These are phyloP conservation scores for Boechera stricta DNA, from an alignment of 345 rosid genomes.

Conservation along the genomic window DNA sequence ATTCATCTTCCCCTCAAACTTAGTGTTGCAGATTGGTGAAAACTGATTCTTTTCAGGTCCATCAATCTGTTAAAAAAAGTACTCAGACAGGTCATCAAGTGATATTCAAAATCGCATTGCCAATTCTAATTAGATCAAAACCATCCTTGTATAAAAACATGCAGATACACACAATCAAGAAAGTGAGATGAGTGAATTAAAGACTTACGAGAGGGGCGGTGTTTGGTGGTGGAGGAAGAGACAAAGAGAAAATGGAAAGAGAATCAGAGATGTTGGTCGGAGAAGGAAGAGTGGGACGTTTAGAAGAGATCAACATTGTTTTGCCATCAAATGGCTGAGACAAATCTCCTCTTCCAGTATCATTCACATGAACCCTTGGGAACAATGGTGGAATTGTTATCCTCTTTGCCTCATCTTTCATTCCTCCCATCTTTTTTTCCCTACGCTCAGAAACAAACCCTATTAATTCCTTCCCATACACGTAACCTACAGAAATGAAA, in stretches of 20 bases:
- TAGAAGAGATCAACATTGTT: conserved; percentile 25
- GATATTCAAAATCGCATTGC: not conserved
- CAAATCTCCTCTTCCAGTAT: conserved; percentile 36
- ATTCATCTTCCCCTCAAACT: conserved; percentile 53
- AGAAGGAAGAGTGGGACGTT: conserved; percentile 36
- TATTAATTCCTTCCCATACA: conserved; percentile 15
- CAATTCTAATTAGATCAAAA: conserved; percentile 8
- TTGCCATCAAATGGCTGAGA: conserved; percentile 39
- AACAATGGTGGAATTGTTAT: conserved; percentile 46
- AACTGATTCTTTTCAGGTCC: conserved; percentile 51
- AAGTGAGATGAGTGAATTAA: not conserved
- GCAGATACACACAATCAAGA: conserved; percentile 20
- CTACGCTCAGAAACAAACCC: conserved; percentile 19
- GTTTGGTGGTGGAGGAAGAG: conserved; percentile 37
- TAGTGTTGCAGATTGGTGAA: conserved; percentile 45
- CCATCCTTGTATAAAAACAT: not conserved
- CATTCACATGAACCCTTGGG: conserved; percentile 45
- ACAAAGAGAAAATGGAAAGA: conserved; percentile 37
- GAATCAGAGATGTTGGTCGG: conserved; percentile 32
- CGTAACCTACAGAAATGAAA: conserved; percentile 24
- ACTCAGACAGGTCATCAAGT: not conserved
- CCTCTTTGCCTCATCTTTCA: conserved; percentile 49
- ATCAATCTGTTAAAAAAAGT: conserved; percentile 47
- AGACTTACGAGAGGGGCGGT: conserved; percentile 27
- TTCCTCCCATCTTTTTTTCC: conserved; percentile 38